Percentiles rank a stretch among this genome's conserved stretches.
Evolutionary conservation across 108 stramenopile species (phyloP).

Genomic region (Pseudonitzschia multiseries): DNA sequence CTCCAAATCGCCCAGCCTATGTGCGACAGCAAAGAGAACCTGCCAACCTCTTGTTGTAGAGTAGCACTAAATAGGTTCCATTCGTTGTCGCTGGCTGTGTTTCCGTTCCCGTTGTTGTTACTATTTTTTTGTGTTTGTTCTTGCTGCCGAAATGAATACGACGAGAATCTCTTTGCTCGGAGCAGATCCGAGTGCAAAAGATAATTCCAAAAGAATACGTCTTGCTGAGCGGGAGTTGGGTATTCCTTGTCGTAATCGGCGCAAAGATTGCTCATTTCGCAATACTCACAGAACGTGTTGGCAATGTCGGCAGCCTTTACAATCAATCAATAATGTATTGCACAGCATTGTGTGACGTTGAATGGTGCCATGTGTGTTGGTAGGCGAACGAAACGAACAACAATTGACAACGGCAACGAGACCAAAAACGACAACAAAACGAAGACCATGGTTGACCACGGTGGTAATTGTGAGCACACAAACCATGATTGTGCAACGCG

Average conservation of each 20-base stretch:
- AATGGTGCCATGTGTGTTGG: no score
- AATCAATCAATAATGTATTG: not conserved
- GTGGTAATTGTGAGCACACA: not conserved
- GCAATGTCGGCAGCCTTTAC: slow-evolving; percentile 71
- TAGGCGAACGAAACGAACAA: no score
- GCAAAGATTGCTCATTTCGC: slow-evolving; percentile 64
- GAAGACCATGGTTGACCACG: not conserved
- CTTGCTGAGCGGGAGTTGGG: slow-evolving; percentile 44
- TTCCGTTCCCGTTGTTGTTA: not conserved
- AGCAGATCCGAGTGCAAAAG: slow-evolving; percentile 42
- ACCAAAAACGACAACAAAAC: no score
- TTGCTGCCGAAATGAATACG: not conserved
- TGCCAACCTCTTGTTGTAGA: slow-evolving; percentile 46
- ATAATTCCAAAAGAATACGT: slow-evolving; percentile 32
- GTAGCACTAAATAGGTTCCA: slow-evolving; percentile 28
- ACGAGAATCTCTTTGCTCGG: slow-evolving; percentile 10
- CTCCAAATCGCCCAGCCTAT: slow-evolving; percentile 77
- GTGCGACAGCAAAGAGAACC: slow-evolving; percentile 58
- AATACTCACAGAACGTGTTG: slow-evolving; percentile 82
- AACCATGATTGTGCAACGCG: no score
- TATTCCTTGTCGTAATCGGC: slow-evolving; percentile 60
- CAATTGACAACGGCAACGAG: not conserved
- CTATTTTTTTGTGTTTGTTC: not conserved
- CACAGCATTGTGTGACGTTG: not conserved
- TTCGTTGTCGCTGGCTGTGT: slow-evolving; percentile 1